Percentiles rank a stretch among this genome's conserved stretches.
These are phyloP conservation scores for Russula earlei DNA, from an alignment of 768 basidiomycete species.

Conservation along the genomic window DNA sequence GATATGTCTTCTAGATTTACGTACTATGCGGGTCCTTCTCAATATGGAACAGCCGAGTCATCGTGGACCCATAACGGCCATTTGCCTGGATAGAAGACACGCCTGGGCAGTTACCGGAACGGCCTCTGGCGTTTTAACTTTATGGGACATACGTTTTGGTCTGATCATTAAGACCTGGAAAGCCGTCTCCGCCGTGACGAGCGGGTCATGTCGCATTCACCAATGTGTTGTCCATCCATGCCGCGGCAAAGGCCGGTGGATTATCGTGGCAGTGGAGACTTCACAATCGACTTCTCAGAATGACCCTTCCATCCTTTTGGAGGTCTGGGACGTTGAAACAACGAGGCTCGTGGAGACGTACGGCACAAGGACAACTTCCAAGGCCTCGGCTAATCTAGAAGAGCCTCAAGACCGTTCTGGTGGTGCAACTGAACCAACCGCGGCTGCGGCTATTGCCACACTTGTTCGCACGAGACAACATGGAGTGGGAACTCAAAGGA, in stretches of 20 bases:
- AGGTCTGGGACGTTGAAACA: conserved; percentile 92
- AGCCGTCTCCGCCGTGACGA: conserved; percentile 46
- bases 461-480: conserved; percentile 63
- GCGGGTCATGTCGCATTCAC: conserved; percentile 50
- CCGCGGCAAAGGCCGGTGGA: conserved; percentile 82
- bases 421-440: conserved; percentile 48
- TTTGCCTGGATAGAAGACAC: conserved; percentile 76
- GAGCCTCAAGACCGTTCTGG: conserved; percentile 45
- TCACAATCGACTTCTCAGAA: conserved; percentile 28
- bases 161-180: conserved; percentile 84
- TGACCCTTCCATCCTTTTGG: conserved; percentile 41
- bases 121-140: conserved; percentile 67
- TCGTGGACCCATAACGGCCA: conserved; percentile 74
- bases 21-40: conserved; percentile 70
- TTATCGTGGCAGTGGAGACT: conserved; percentile 73
- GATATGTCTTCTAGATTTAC: conserved; percentile 71
- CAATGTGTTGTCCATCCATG: conserved; percentile 78
- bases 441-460: conserved; percentile 70
- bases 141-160: conserved; percentile 96
- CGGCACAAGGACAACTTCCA: conserved; percentile 41
- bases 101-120: conserved; percentile 90
- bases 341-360: conserved; percentile 73
- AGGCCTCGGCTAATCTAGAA: conserved; percentile 38
- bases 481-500: conserved; percentile 20
- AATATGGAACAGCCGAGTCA: conserved; percentile 79